Evolutionary conservation across 108 stramenopile genomes (phyloP), one percentile per base, ranked within the genome.

Genomic region (Pseudonitzschia pungens): DNA sequence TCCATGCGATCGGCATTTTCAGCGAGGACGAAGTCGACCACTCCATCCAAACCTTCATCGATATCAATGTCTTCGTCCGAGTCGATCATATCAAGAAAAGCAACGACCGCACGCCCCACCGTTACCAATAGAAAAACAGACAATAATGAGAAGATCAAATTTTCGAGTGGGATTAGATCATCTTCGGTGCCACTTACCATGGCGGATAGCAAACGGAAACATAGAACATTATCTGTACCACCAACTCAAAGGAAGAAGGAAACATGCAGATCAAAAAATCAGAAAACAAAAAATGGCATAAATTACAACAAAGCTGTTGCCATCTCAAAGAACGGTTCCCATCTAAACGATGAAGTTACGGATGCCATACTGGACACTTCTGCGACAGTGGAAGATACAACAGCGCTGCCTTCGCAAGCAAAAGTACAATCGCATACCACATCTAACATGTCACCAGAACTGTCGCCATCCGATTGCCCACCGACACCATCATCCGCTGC

Each of bases 191-290:
- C 43, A 28, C 65, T 26, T 22, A 28, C 65, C 15, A 45, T 22
- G 42, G 24, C 65, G 27, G 21, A 50, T 21, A 67, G 48, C 26
- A 50, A 67, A 67, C 43, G 65, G 8, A 67, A 29, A 43, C 48
- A 45, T 15, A 27, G 65, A 41, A 50, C 65, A 48, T 48, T 41
- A 22, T 67, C 65, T 4, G 42, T 67, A 11, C 65, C 65, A 67
- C 65, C 10, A 36, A n/a, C 29, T 2, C 31, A 45, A 6, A 28
- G 26, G 16, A 67, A 5, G 15, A 59, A n/a, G 16, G 58, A 59
- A 59, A 7, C 6, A 36, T 6, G 6, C 6, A 36, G 36, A 6
- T 36, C 36, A 6, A 36, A 6, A 36, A 36, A 36, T 2, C 4
- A 36, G 36, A 36, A 36, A 36, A 36, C 36, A 9, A 36, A 67